Percentiles rank a stretch among this genome's conserved stretches.
Evolutionary conservation across 106 monocot genomes (phyloP).

Genomic region (Acorus gramineus): DNA sequence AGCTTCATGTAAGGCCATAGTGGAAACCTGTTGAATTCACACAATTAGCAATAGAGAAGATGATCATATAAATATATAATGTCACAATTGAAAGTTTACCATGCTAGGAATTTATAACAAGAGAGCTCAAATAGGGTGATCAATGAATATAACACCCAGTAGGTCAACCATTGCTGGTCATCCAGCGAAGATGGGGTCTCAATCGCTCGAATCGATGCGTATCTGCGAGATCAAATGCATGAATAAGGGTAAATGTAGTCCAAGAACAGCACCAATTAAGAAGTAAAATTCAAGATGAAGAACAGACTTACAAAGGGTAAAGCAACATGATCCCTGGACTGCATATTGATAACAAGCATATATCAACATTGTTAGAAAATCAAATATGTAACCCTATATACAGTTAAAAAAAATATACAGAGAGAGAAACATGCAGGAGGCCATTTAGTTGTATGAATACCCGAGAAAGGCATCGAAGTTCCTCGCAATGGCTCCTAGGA

Average conservation of each 20-base stretch:
- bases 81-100: constrained; percentile 24
- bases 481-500: constrained; percentile 37
- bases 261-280: neutral
- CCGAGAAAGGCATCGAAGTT: constrained; percentile 59
- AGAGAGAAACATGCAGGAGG: neutral
- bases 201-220: constrained; percentile 86
- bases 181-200: constrained; percentile 83
- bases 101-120: constrained; percentile 50
- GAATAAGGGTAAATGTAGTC: neutral
- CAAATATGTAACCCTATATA: neutral
- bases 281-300: neutral
- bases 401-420: neutral
- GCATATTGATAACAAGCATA: constrained; percentile 3
- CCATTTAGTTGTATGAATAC: constrained; percentile 15
- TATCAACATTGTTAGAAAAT: neutral
- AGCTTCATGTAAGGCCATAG: constrained; percentile 94
- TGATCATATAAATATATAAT: neutral
- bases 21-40: constrained; percentile 48
- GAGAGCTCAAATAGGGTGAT: constrained; percentile 88
- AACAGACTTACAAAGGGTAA: constrained; percentile 74
- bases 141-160: constrained; percentile 89
- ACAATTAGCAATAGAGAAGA: neutral
- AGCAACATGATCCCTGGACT: constrained; percentile 84
- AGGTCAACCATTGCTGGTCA: constrained; percentile 97
- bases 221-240: constrained; percentile 19